These are phyloP conservation scores for Neocatenulostroma microsporum DNA, from an alignment of 2,329 filamentous ascomycete genomes.

Conservation along the genomic window DNA sequence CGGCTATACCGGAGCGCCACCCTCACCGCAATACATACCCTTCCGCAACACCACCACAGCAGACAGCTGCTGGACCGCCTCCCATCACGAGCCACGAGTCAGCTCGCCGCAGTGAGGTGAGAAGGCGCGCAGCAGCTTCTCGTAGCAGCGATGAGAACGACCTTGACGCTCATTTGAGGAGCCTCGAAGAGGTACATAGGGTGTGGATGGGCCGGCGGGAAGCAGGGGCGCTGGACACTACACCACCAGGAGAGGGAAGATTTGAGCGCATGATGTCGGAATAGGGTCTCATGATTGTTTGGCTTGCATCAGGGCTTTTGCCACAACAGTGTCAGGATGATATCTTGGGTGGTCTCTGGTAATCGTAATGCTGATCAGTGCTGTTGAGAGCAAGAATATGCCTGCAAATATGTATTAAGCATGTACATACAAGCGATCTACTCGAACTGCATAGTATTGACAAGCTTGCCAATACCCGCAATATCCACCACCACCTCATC, in stretches of 20 bases:
- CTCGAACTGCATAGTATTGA: constrained; percentile 28
- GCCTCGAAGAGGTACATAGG: constrained; percentile 20
- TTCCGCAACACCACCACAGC: constrained; percentile 2
- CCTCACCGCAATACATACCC: constrained; percentile 11
- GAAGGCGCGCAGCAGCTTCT: too few species aligned
- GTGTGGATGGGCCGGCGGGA: constrained; percentile 17
- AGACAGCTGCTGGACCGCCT: constrained; percentile 1
- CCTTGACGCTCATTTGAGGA: constrained; percentile 15
- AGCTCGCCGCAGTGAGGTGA: too few species aligned
- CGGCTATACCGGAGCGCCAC: constrained; percentile 8
- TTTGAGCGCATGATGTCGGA: constrained; percentile 25
- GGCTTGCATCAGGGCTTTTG: not conserved
- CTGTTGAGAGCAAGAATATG: too few species aligned
- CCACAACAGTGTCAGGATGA: too few species aligned
- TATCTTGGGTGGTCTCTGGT: too few species aligned
- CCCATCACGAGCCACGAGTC: not conserved
- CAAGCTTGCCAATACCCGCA: constrained; percentile 27
- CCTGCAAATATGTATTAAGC: constrained; percentile 1
- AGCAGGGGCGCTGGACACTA: constrained; percentile 20
- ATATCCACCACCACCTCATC: constrained; percentile 30
- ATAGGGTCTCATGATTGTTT: not conserved
- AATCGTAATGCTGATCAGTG: too few species aligned
- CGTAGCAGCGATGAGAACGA: constrained; percentile 18
- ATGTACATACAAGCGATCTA: constrained; percentile 8
- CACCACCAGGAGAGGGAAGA: constrained; percentile 25